These are phyloP conservation scores for Puccinia polysora DNA, from an alignment of 1,284 basidiomycete species.

Conservation along the genomic window DNA sequence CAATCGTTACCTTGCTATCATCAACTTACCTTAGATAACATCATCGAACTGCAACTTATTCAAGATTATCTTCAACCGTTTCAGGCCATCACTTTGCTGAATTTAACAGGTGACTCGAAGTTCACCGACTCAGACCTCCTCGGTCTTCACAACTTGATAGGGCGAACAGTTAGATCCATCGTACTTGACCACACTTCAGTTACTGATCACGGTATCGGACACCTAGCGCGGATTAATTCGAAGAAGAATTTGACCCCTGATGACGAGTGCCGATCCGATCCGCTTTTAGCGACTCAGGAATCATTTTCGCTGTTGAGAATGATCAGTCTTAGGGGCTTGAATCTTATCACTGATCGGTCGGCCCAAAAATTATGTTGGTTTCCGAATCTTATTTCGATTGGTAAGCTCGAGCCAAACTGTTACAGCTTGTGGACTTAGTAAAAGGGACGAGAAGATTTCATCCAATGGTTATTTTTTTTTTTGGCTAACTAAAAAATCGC, in stretches of 20 bases:
- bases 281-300: background rate
- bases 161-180: background rate
- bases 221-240: background rate
- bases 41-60: background rate
- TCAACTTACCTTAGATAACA: background rate
- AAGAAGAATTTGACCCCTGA: background rate
- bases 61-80: background rate
- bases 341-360: background rate
- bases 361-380: background rate
- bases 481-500: background rate
- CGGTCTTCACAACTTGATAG: background rate
- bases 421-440: too few species aligned
- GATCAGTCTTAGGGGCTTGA: slow-evolving; percentile 1
- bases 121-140: background rate
- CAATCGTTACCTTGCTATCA: background rate
- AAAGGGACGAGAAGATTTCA: too few species aligned
- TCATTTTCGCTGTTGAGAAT: background rate
- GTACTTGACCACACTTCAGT: slow-evolving; percentile 2
- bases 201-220: background rate
- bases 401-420: background rate
- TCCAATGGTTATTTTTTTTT: background rate
- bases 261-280: background rate
- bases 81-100: background rate
- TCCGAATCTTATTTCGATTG: slow-evolving; percentile 4
- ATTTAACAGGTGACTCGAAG: background rate